Percentiles rank a stretch among this genome's conserved stretches.
phyloP scores from a whole-genome alignment of 768 basidiomycete species.

The Xanthoconium stramineum region DNA sequence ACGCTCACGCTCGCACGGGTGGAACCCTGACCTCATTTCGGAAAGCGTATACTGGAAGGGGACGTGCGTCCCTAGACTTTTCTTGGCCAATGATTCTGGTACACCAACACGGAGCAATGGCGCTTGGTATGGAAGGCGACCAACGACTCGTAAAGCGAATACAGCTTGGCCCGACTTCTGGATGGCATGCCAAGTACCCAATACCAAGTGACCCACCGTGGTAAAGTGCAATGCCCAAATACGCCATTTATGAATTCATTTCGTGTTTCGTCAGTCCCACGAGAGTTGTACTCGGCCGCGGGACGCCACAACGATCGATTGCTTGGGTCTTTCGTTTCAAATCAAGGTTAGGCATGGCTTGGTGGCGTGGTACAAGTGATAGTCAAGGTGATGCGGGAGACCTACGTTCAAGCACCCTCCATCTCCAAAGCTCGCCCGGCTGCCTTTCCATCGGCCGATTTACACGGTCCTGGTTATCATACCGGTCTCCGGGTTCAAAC shows the following conservation, averaged over 20 bases:
- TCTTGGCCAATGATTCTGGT: conserved; percentile 1
- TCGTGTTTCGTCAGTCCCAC: neutral
- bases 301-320: conserved; percentile 10
- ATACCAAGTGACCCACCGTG: neutral
- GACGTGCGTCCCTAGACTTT: conserved; percentile 3
- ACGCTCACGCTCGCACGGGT: conserved; percentile 14
- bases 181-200: neutral
- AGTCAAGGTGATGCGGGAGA: neutral
- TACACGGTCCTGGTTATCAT: neutral
- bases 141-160: neutral
- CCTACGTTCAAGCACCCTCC: neutral
- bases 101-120: neutral
- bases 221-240: neutral
- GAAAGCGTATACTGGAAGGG: neutral
- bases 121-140: neutral
- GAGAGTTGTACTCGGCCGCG: conserved; percentile 10
- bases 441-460: neutral
- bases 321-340: neutral
- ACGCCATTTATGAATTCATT: conserved; percentile 7
- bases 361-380: neutral
- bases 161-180: conserved; percentile 9
- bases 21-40: conserved; percentile 17
- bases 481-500: neutral
- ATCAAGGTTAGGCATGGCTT: neutral
- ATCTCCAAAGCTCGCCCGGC: neutral